Conservation (phyloP, 805 yeast species). For the Pichia gijzeniarum region DNA sequence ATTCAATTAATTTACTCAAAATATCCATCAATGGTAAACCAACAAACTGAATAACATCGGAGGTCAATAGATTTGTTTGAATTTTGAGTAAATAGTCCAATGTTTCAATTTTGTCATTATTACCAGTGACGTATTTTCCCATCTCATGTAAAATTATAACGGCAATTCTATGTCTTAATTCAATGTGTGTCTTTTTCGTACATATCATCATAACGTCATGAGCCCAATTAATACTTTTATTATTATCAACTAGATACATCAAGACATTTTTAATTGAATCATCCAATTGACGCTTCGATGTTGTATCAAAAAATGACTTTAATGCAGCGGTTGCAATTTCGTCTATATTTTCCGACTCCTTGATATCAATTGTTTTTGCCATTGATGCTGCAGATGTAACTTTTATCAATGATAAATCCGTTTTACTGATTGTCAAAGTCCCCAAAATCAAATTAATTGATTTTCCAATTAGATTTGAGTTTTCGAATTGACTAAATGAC, state of each 20-base stretch:
- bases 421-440: conserved; percentile 24
- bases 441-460: conserved; percentile 36
- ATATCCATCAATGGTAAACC: conserved; percentile 84
- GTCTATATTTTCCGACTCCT: conserved; percentile 7
- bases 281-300: conserved; percentile 53
- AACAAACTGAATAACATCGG: conserved; percentile 69
- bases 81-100: conserved; percentile 21
- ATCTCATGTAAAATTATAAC: conserved; percentile 41
- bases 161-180: conserved; percentile 25
- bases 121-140: conserved; percentile 23
- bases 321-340: conserved; percentile 35
- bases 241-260: conserved; percentile 33
- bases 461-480: conserved; percentile 20
- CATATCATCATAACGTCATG: conserved; percentile 53
- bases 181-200: conserved; percentile 61
- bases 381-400: conserved; percentile 6
- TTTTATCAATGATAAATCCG: conserved; percentile 18
- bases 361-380: not conserved
- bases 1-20: conserved; percentile 48
- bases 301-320: conserved; percentile 56
- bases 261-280: conserved; percentile 49
- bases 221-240: conserved; percentile 40
- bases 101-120: conserved; percentile 9
- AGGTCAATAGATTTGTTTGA: conserved; percentile 50
- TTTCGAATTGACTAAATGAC: conserved; percentile 14